Evolutionary conservation across 805 yeast species (phyloP).

Genomic region (Hanseniaspora hatyaiensis): DNA sequence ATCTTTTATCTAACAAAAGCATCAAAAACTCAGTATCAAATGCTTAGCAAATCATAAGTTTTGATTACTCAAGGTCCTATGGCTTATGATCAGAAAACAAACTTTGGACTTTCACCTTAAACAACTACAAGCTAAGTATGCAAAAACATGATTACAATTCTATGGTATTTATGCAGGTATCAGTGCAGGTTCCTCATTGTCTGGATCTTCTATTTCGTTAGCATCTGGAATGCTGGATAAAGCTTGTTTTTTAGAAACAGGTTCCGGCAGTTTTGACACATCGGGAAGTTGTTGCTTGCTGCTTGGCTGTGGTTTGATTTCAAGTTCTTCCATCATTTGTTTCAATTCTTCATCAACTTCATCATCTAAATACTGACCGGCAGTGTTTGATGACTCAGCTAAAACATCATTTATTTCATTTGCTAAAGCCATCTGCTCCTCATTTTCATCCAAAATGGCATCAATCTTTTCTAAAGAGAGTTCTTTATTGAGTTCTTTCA

Average conservation of each 20-base stretch:
- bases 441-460: conserved; percentile 67
- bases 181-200: conserved; percentile 7
- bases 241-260: neutral
- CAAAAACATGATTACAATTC: too few relatives aligned
- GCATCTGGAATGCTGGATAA: too few relatives aligned
- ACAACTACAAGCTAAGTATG: too few relatives aligned
- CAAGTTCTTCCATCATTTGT: conserved; percentile 1
- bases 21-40: too few relatives aligned
- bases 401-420: conserved; percentile 54
- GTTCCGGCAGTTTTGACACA: conserved; percentile 9
- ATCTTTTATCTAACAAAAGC: too few relatives aligned
- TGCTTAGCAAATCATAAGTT: too few relatives aligned
- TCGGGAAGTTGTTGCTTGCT: neutral
- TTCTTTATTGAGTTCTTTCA: conserved; percentile 65
- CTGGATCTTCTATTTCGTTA: neutral
- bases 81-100: too few relatives aligned
- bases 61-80: too few relatives aligned
- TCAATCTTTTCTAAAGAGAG: conserved; percentile 72
- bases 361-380: conserved; percentile 49
- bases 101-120: too few relatives aligned
- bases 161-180: conserved; percentile 1
- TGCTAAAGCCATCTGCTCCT: conserved; percentile 70
- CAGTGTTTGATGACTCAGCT: conserved; percentile 42
- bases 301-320: neutral
- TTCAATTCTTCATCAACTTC: conserved; percentile 33